Conservation (phyloP, 2,329 filamentous ascomycete species). For the Cordyceps fumosorosea region DNA sequence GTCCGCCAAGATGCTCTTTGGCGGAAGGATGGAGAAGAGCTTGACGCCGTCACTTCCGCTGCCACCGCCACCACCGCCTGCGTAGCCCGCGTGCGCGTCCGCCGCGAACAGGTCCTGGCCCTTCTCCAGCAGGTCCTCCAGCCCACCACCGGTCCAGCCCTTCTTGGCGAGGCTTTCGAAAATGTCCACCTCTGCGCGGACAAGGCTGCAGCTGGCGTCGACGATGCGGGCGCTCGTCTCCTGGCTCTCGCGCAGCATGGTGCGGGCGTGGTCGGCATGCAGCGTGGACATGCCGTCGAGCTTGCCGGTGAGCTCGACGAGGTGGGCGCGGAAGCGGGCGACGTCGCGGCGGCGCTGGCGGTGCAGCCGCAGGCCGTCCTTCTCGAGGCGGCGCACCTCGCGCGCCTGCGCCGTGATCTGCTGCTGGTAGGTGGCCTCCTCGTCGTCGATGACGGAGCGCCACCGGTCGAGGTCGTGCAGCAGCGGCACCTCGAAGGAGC, state of each 20-base stretch:
- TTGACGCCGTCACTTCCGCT: constrained; percentile 32
- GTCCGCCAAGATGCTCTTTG: constrained; percentile 57
- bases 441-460: constrained; percentile 56
- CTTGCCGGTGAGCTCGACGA: constrained; percentile 55
- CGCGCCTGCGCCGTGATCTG: constrained; percentile 47
- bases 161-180: constrained; percentile 61
- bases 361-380: constrained; percentile 57
- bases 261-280: constrained; percentile 54
- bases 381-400: constrained; percentile 59
- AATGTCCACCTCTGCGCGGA: constrained; percentile 63
- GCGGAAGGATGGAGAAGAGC: constrained; percentile 58
- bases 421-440: constrained; percentile 53
- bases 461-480: constrained; percentile 64
- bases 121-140: constrained; percentile 59
- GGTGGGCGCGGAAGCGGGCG: constrained; percentile 53
- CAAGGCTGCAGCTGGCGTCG: constrained; percentile 58
- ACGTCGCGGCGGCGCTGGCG: constrained; percentile 55
- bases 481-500: constrained; percentile 60
- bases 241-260: constrained; percentile 55
- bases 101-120: constrained; percentile 55
- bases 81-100: constrained; percentile 26
- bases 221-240: constrained; percentile 57
- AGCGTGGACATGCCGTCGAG: constrained; percentile 56
- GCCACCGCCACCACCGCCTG: constrained; percentile 23
- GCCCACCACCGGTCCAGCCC: constrained; percentile 59